Evolutionary conservation across 1,284 basidiomycete species (phyloP).

Genomic region (Amylostereum chailletii): DNA sequence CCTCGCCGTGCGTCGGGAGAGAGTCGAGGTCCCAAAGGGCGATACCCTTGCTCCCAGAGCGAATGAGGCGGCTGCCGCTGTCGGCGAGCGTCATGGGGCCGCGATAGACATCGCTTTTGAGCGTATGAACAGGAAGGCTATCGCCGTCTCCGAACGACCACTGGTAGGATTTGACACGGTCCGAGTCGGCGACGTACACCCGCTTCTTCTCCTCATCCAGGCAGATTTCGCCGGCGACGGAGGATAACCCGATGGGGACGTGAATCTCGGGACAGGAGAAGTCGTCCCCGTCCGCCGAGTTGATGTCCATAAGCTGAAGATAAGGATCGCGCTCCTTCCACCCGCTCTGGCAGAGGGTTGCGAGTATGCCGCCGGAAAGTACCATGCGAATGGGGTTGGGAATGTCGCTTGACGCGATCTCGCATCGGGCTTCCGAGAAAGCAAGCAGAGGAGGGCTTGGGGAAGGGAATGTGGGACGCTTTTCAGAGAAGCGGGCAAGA

Average conservation of each 20-base stretch:
- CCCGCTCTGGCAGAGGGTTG: neutral
- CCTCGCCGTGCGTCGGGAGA: neutral
- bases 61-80: neutral
- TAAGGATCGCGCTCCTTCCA: neutral
- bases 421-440: neutral
- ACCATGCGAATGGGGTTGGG: neutral
- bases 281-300: neutral
- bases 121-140: neutral
- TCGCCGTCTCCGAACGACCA: neutral
- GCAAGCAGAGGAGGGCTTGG: neutral
- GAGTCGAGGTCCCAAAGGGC: slow-evolving; percentile 4
- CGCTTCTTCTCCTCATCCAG: slow-evolving; percentile 1
- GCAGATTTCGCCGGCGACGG: neutral
- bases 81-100: neutral
- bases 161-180: slow-evolving; percentile 2
- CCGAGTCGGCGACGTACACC: slow-evolving; percentile 1
- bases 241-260: neutral
- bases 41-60: neutral
- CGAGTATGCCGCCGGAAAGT: neutral
- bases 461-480: neutral
- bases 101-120: neutral
- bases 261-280: neutral
- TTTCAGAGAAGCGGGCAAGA: neutral
- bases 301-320: neutral
- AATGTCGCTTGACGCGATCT: neutral